These are phyloP conservation scores for Hansenula anomala DNA, from an alignment of 1,139 yeast species.

Conservation along the genomic window DNA sequence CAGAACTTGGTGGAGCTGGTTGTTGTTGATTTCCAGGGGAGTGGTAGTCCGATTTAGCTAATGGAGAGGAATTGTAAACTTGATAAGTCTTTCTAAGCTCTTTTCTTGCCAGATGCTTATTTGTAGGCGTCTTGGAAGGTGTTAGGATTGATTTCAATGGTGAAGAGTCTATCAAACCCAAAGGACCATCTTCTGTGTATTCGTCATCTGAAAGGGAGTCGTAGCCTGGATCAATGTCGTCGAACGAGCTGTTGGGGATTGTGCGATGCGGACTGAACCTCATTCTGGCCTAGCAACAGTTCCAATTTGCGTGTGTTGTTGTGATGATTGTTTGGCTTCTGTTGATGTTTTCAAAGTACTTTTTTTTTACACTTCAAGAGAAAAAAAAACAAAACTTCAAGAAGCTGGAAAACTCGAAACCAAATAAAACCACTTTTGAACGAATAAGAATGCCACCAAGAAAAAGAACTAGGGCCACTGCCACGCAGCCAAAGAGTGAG, in stretches of 20 bases:
- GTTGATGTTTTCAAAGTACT: not conserved
- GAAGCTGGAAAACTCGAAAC: not conserved
- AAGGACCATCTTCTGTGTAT: conserved; percentile 5
- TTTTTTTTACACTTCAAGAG: not conserved
- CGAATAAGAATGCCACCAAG: conserved; percentile 21
- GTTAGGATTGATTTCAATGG: conserved; percentile 5
- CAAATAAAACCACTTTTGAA: not conserved
- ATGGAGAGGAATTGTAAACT: conserved; percentile 9
- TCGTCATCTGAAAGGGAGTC: conserved; percentile 21
- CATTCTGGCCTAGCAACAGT: conserved; percentile 14
- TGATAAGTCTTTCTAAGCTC: conserved; percentile 1
- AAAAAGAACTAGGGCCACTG: conserved; percentile 21
- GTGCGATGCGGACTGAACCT: conserved; percentile 25
- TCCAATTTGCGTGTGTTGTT: no score
- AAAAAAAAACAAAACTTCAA: not conserved
- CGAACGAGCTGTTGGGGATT: conserved; percentile 11
- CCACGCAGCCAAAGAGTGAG: conserved; percentile 6
- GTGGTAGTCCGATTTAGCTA: conserved; percentile 3
- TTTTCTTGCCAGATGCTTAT: not conserved
- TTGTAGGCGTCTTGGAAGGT: conserved; percentile 12
- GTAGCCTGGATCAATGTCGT: conserved; percentile 18
- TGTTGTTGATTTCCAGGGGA: not conserved
- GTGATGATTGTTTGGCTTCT: not conserved
- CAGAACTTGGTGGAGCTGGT: not conserved
- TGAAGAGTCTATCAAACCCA: conserved; percentile 8